Evolutionary conservation across 345 rosid species (phyloP).

Genomic region (Arabidopsis thaliana): TAIR10.1 NC_003070.9:27051001-27051500

Average conservation of each 20-base stretch:
- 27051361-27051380: constrained; percentile 38
- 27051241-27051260: constrained; percentile 17
- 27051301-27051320: constrained; percentile 14
- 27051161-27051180: constrained; percentile 45
- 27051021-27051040: constrained; percentile 12
- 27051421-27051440: constrained; percentile 8
- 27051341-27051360: constrained; percentile 28
- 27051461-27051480: not conserved
- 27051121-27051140: constrained; percentile 38
- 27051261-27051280: not conserved
- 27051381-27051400: constrained; percentile 30
- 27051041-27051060: constrained; percentile 16
- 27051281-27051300: not conserved
- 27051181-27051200: constrained; percentile 37
- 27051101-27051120: not conserved
- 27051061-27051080: constrained; percentile 46
- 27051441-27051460: constrained; percentile 2
- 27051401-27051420: constrained; percentile 15
- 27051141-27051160: constrained; percentile 46
- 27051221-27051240: constrained; percentile 38
- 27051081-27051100: constrained; percentile 23
- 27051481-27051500: constrained; percentile 12
- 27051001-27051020: not conserved
- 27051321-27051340: constrained; percentile 16
- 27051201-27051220: constrained; percentile 26